A percentile compares a stretch with the other conserved stretches of the same genome.
Conservation (phyloP, 1,139 yeast species). For the Kurtzmaniella natalensis region DNA sequence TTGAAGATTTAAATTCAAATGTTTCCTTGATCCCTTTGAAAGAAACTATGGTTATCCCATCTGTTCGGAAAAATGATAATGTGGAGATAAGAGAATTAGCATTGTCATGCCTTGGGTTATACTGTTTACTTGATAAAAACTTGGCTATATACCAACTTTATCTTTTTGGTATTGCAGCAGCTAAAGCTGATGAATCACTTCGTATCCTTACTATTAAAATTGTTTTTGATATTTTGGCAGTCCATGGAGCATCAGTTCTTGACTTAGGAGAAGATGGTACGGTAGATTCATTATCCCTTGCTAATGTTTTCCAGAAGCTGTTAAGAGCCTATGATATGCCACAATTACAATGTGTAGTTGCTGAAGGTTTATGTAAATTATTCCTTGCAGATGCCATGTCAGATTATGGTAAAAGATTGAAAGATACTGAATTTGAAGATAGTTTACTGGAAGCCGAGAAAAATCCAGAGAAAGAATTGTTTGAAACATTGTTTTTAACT, state of each 20-base stretch:
- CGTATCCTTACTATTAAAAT: slow-evolving; percentile 63
- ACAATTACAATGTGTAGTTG: slow-evolving; percentile 72
- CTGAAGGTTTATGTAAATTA: slow-evolving; percentile 83
- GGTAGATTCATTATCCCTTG: slow-evolving; percentile 56
- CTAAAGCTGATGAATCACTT: slow-evolving; percentile 52
- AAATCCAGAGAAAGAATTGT: slow-evolving; percentile 36
- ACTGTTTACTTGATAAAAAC: slow-evolving; percentile 65
- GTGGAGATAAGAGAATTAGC: slow-evolving; percentile 62
- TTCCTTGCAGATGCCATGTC: slow-evolving; percentile 72
- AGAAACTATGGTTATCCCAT: slow-evolving; percentile 78
- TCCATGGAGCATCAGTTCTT: slow-evolving; percentile 67
- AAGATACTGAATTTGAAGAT: slow-evolving; percentile 18
- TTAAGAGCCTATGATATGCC: slow-evolving; percentile 56
- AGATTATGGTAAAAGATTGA: slow-evolving; percentile 45
- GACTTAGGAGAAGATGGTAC: slow-evolving; percentile 47
- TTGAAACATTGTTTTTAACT: slow-evolving; percentile 66
- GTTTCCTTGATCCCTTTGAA: slow-evolving; percentile 68
- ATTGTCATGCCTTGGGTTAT: slow-evolving; percentile 71
- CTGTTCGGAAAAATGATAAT: slow-evolving; percentile 60
- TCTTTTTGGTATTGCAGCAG: slow-evolving; percentile 62
- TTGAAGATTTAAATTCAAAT: slow-evolving; percentile 63
- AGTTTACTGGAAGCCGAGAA: slow-evolving; percentile 10
- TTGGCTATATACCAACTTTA: slow-evolving; percentile 59
- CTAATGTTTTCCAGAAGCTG: slow-evolving; percentile 65
- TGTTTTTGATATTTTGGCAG: slow-evolving; percentile 73